phyloP scores from a whole-genome alignment of 2,329 filamentous ascomycete genomes.

The Triangularia setosa region DNA sequence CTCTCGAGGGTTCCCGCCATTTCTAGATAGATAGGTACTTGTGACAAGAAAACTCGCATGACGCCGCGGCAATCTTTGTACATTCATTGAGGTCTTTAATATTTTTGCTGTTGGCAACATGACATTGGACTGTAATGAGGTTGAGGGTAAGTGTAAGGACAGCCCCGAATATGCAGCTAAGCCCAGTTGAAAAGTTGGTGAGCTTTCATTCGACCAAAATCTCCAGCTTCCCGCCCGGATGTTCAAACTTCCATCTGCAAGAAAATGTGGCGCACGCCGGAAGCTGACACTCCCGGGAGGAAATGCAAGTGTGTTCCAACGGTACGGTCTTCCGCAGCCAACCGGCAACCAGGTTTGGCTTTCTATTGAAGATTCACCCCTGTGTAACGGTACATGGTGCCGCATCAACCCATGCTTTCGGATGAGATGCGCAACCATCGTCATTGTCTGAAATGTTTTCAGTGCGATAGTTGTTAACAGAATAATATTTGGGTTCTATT shows the following conservation, averaged over 20 bases:
- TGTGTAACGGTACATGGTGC: neutral
- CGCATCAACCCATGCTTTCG: neutral
- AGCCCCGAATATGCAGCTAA: neutral
- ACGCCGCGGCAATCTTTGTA: too few relatives aligned
- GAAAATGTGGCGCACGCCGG: slow-evolving; percentile 5
- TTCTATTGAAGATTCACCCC: neutral
- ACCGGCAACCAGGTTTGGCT: neutral
- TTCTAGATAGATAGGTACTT: too few relatives aligned
- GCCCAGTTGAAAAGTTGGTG: neutral
- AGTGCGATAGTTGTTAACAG: neutral
- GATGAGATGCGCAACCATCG: neutral
- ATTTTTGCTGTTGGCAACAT: too few relatives aligned
- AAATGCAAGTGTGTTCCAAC: slow-evolving; percentile 3
- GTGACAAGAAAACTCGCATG: too few relatives aligned
- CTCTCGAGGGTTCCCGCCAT: too few relatives aligned
- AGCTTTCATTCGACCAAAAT: neutral
- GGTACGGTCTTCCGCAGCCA: neutral
- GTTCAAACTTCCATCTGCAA: slow-evolving; percentile 10
- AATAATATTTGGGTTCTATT: neutral
- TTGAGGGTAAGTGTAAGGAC: too few relatives aligned
- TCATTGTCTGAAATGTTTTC: neutral
- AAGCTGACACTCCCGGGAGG: slow-evolving; percentile 14
- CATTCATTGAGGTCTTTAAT: neutral
- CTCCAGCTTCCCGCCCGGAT: neutral
- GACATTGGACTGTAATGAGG: too few relatives aligned